A percentile compares a stretch with the other conserved stretches of the same genome.
Evolutionary conservation across 1,284 basidiomycete genomes (phyloP).

Genomic region (Phellinidium pouzarii): DNA sequence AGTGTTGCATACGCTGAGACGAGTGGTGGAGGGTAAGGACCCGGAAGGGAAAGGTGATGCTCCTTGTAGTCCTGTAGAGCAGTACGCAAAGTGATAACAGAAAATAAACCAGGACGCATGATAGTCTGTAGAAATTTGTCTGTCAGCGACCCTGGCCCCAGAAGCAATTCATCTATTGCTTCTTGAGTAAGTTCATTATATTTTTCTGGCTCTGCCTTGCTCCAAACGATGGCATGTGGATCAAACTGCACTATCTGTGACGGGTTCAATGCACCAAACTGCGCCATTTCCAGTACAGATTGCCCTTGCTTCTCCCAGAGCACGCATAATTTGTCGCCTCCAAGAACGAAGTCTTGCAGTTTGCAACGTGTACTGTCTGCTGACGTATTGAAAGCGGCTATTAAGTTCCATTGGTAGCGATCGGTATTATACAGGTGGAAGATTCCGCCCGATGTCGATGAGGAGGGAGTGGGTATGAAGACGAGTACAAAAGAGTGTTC

Average conservation of each 20-base stretch:
- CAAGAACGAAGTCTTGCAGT: slow-evolving; percentile 67
- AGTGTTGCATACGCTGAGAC: slow-evolving; percentile 56
- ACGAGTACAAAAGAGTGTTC: slow-evolving; percentile 36
- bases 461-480: slow-evolving; percentile 60
- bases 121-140: slow-evolving; percentile 78
- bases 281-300: slow-evolving; percentile 56
- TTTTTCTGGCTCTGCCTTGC: slow-evolving; percentile 45
- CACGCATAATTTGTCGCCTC: slow-evolving; percentile 47
- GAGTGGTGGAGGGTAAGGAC: slow-evolving; percentile 48
- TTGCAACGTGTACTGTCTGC: slow-evolving; percentile 55
- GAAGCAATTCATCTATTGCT: slow-evolving; percentile 77
- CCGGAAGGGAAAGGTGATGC: slow-evolving; percentile 60
- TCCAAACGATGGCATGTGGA: slow-evolving; percentile 39
- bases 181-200: slow-evolving; percentile 78
- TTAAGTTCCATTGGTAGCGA: slow-evolving; percentile 48
- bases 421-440: slow-evolving; percentile 57
- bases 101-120: slow-evolving; percentile 84
- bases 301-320: slow-evolving; percentile 75
- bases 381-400: slow-evolving; percentile 54
- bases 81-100: slow-evolving; percentile 67
- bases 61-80: slow-evolving; percentile 80
- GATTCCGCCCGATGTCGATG: slow-evolving; percentile 57
- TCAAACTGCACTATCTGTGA: slow-evolving; percentile 21
- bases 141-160: slow-evolving; percentile 63
- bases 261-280: slow-evolving; percentile 32